Evolutionary conservation across 257 asterid genomes (phyloP).

Genomic region (Solanum okadae): DNA sequence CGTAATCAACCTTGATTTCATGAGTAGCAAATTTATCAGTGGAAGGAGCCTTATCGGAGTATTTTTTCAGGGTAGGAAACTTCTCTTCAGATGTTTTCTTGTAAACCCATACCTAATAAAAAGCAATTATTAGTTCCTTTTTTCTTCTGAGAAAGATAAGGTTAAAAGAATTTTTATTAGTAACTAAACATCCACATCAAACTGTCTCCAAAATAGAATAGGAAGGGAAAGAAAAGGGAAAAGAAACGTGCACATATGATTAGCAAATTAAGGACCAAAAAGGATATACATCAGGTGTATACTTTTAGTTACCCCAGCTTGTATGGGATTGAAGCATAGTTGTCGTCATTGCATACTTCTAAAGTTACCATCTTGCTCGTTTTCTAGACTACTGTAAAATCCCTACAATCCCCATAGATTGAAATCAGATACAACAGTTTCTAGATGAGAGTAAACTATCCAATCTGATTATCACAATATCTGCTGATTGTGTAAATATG

Average conservation of each 20-base stretch:
- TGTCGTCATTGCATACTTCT: neutral
- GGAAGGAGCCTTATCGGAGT: slow-evolving; percentile 88
- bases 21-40: slow-evolving; percentile 89
- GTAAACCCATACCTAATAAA: slow-evolving; percentile 84
- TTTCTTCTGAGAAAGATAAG: neutral
- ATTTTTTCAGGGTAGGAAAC: slow-evolving; percentile 81
- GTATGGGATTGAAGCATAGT: neutral
- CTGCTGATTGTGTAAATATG: neutral
- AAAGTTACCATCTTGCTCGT: neutral
- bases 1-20: slow-evolving; percentile 79
- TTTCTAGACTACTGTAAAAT: neutral
- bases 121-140: neutral
- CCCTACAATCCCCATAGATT: neutral
- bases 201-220: neutral
- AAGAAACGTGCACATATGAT: neutral
- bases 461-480: neutral
- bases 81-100: slow-evolving; percentile 90
- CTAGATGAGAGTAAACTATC: neutral
- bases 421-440: neutral
- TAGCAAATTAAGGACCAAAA: neutral
- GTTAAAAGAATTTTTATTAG: neutral
- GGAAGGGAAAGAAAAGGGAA: neutral
- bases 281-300: neutral
- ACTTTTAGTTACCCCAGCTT: neutral
- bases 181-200: neutral